Base-by-base conservation (phyloP, 768 basidiomycete genomes). In the Termitomyces sp. region DNA sequence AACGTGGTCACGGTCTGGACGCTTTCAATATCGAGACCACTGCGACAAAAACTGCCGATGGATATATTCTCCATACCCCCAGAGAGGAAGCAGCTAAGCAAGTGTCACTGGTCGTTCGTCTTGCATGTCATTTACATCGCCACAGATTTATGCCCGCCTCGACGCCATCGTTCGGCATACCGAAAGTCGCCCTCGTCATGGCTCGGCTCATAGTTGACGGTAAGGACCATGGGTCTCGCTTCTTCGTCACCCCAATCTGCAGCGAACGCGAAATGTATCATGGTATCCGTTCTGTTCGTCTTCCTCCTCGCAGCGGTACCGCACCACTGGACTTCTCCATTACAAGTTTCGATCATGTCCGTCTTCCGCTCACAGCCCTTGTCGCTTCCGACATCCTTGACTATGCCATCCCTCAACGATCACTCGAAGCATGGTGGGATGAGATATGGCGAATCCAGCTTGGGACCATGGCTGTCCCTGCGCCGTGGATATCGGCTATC, bases 11-110 rank as follows among this genome's bases (percentile, higher is more conserved):
- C 60, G 85, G 84, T 14, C 70, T 86, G n/a, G 85, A 86, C 50
- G 80, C 83, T 1, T 80, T 82, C 65, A 84, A 86, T 65, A 78
- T 86, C 10, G 84, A 86, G 68, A 86, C 86, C 7, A 86, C 84
- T 14, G 86, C 83, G 11, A 83, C 80, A 0, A 77, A 76, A 60
- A 81, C 78, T 1, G 54, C 71, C 3, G 72, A 79, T 60, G 85
- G 84, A 2, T 86, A 81, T 61, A 74, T 83, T 47, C 77, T 86
- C 40, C 72, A 86, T 62, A 83, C 85, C 0, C 84, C 84, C 42
- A 72, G 80, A 42, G 81, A 83, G 64, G 83, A 84, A 69, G 85
- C 84, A 37, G 79, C 82, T 49, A 86, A 86, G 84, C 85, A 66
- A 60, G 80, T 71, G 43, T 55, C 37, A 58, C 31, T 36, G 40